Percentiles rank a stretch among this genome's conserved stretches.
Evolutionary conservation across 1,139 yeast genomes (phyloP).

Genomic region (Trichomonascaceae sp.): DNA sequence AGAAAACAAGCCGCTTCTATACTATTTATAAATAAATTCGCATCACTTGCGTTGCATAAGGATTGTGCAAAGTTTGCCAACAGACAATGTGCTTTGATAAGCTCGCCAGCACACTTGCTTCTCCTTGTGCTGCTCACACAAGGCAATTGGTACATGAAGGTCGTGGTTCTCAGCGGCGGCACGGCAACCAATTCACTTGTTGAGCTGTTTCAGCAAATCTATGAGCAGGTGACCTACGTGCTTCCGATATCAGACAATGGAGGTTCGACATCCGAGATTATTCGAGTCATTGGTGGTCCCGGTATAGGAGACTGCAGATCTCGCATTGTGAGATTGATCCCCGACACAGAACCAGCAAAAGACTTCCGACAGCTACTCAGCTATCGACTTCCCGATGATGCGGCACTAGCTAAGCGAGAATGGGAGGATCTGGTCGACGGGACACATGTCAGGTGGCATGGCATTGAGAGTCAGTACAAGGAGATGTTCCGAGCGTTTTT

Average conservation of each 20-base stretch:
- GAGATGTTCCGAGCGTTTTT: conserved; percentile 69
- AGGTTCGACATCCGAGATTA: conserved; percentile 83
- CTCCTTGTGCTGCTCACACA: too few species aligned
- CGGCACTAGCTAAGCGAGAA: conserved; percentile 44
- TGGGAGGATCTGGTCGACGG: conserved; percentile 80
- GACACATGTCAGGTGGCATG: conserved; percentile 54
- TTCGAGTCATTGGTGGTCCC: conserved; percentile 87
- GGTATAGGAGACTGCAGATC: conserved; percentile 91
- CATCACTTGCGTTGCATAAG: too few species aligned
- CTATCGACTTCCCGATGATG: conserved; percentile 44
- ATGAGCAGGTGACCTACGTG: conserved; percentile 40
- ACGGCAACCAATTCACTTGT: conserved; percentile 62
- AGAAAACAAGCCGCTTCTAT: too few species aligned
- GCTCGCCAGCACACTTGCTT: too few species aligned
- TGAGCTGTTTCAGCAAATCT: conserved; percentile 31
- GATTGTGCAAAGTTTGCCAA: too few species aligned
- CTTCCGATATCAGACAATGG: conserved; percentile 89
- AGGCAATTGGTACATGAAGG: conserved; percentile 16
- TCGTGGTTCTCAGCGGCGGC: conserved; percentile 47
- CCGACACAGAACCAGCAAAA: conserved; percentile 17
- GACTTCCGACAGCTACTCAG: conserved; percentile 36
- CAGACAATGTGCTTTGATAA: too few species aligned
- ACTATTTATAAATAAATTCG: too few species aligned
- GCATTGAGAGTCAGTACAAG: conserved; percentile 47
- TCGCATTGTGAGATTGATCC: conserved; percentile 60